Conservation (phyloP, 192 early-diverging fungal species). For the Spizellomyces punctatus region DNA sequence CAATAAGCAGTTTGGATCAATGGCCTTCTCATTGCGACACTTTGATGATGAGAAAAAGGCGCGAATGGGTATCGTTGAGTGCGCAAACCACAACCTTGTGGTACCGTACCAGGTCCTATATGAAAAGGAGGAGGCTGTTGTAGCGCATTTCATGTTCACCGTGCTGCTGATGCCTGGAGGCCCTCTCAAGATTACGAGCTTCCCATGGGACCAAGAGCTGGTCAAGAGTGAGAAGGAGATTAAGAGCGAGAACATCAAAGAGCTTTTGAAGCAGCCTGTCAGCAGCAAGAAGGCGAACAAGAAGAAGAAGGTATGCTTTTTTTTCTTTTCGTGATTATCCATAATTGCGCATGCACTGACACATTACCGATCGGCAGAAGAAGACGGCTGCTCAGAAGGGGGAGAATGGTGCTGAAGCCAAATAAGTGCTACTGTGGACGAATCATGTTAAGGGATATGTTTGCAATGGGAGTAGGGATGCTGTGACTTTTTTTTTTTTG, state of each 20-base stretch:
- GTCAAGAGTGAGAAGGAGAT: conserved; percentile 87
- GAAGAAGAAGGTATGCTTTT: conserved; percentile 32
- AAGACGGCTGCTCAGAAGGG: too few species aligned
- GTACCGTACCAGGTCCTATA: conserved; percentile 81
- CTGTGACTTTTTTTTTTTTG: too few species aligned
- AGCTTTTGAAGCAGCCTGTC: conserved; percentile 61
- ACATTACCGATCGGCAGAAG: too few species aligned
- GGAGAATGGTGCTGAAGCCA: too few species aligned
- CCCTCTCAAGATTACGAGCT: conserved; percentile 79
- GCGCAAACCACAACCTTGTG: conserved; percentile 78
- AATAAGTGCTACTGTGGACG: too few species aligned
- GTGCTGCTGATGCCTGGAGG: conserved; percentile 87
- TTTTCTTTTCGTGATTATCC: too few species aligned
- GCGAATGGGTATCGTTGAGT: conserved; percentile 90
- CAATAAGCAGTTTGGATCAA: conserved; percentile 75
- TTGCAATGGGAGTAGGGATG: too few species aligned
- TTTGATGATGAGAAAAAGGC: conserved; percentile 91
- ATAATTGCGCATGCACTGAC: too few species aligned
- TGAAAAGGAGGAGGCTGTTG: conserved; percentile 76
- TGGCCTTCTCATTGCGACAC: conserved; percentile 85
- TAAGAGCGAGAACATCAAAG: conserved; percentile 75
- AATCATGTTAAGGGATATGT: too few species aligned
- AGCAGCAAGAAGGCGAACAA: conserved; percentile 49
- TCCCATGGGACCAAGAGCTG: conserved; percentile 71
- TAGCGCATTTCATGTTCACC: conserved; percentile 94